Conservation (phyloP, 2,329 filamentous ascomycete genomes). For the Pseudogymnoascus sp. region DNA sequence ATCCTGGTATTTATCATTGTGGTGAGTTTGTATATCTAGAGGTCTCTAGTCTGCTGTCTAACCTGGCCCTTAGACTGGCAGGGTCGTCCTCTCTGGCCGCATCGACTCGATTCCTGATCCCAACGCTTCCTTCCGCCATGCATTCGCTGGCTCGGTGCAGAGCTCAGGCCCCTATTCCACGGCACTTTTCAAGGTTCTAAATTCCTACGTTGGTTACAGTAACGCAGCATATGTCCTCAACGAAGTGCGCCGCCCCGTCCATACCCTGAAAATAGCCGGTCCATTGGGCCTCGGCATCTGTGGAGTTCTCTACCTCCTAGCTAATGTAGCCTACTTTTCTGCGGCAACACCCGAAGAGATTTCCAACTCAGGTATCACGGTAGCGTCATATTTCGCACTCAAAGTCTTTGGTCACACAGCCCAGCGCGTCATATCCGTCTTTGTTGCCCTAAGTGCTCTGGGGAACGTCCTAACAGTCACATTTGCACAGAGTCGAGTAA, state of each 20-base stretch:
- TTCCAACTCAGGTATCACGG: conserved; percentile 41
- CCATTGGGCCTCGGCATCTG: conserved; percentile 44
- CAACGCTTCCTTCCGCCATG: conserved; percentile 36
- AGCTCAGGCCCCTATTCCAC: conserved; percentile 35
- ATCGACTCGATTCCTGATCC: conserved; percentile 20
- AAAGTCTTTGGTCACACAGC: conserved; percentile 41
- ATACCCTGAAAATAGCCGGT: conserved; percentile 48
- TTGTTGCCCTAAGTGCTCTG: conserved; percentile 39
- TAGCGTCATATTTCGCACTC: conserved; percentile 48
- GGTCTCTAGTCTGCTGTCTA: not conserved
- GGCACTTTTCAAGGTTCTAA: conserved; percentile 47
- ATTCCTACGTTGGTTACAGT: conserved; percentile 45
- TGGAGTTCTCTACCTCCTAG: conserved; percentile 46
- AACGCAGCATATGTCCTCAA: conserved; percentile 48
- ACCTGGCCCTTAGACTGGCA: conserved; percentile 23
- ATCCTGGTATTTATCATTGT: conserved; percentile 39
- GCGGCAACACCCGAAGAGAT: conserved; percentile 49
- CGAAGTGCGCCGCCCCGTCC: conserved; percentile 47
- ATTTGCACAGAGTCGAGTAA: conserved; percentile 39
- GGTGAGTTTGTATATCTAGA: conserved; percentile 10
- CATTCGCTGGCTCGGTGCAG: conserved; percentile 40
- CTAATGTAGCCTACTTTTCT: conserved; percentile 51
- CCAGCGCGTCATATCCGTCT: conserved; percentile 36
- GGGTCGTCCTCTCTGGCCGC: conserved; percentile 32
- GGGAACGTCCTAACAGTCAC: conserved; percentile 42